Base-by-base conservation (phyloP, 805 yeast species). In the Kazachstania psychrophila region DNA sequence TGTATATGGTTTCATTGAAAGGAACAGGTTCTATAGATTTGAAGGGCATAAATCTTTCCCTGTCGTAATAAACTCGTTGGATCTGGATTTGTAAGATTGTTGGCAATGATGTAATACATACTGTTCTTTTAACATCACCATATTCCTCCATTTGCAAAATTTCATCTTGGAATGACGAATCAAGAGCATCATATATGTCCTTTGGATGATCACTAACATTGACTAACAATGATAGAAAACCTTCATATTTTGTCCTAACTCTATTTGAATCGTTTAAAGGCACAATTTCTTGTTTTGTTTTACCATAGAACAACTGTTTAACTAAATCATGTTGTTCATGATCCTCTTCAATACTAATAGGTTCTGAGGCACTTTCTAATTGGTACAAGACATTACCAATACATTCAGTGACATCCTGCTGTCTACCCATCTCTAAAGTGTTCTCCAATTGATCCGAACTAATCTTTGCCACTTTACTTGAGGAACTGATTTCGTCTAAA, bases 341-440 rank as follows among this genome's bases (percentile, higher is more conserved):
- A 48, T 87, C 88, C 1, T 61, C 70, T 34, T 82, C 94, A 32
- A 79, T 52, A 1, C 58, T 57, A 12, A 66, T 67, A 0, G 95
- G 94, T 34, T 71, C 76, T 39, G 83, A 68, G 0, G 95, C 94
- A 18, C 94, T 84, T 54, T 89, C 96, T 25, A 92, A 64, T 56
- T 89, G 97, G 45, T 80, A 83, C 11, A 88, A 67, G 6, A 92
- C 96, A 56, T 92, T 92, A 38, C 88, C 94, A 51, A 89, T 87
- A 58, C 97, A 89, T 56, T 92, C 98, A 0, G 96, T 87, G 14
- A 92, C 97, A 64, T 92, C 98, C 57, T 92, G 98, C 56, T 92
- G 98, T 45, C 94, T 69, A 2, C 96, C 95, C 51, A 79, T 67
- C 52, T 84, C 88, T 36, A 79, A 66, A 0, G 92, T 78, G 48